Conservation (phyloP, 2,329 filamentous ascomycete genomes). For the Neofusicoccum parvum region DNA sequence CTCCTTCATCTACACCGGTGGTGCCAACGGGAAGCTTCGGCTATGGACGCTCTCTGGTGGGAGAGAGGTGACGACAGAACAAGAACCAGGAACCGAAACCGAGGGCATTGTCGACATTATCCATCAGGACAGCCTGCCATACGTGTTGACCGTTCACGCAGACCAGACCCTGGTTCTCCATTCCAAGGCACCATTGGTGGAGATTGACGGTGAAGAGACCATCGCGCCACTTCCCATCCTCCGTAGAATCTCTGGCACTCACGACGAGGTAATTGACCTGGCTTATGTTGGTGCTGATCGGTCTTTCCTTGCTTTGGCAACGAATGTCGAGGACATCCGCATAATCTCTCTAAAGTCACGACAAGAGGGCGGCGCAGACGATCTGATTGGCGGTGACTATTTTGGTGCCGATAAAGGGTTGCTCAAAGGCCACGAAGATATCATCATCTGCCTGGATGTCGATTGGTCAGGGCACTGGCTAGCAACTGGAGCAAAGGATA, state of each 20-base stretch:
- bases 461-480: slow-evolving; percentile 99
- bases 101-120: slow-evolving; percentile 73
- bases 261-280: slow-evolving; percentile 96
- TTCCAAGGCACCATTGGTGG: slow-evolving; percentile 51
- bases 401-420: slow-evolving; percentile 89
- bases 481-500: slow-evolving; percentile 94
- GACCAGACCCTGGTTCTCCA: slow-evolving; percentile 87
- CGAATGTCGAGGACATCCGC: slow-evolving; percentile 91
- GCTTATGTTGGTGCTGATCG: slow-evolving; percentile 80
- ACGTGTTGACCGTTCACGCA: slow-evolving; percentile 79
- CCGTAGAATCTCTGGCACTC: slow-evolving; percentile 87
- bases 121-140: slow-evolving; percentile 65
- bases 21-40: slow-evolving; percentile 78
- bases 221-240: slow-evolving; percentile 63
- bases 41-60: slow-evolving; percentile 81
- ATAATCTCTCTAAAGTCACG: slow-evolving; percentile 69
- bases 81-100: slow-evolving; percentile 61
- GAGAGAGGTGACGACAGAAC: slow-evolving; percentile 76
- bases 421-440: slow-evolving; percentile 89
- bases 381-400: slow-evolving; percentile 53
- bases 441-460: slow-evolving; percentile 89
- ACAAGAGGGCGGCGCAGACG: slow-evolving; percentile 30
- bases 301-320: slow-evolving; percentile 84
- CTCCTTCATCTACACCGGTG: slow-evolving; percentile 76
- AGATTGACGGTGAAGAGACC: slow-evolving; percentile 44